Evolutionary conservation across 805 yeast genomes (phyloP), one percentile per base, ranked within the genome.

Genomic region (Saccharomycopsis guyanensis): DNA sequence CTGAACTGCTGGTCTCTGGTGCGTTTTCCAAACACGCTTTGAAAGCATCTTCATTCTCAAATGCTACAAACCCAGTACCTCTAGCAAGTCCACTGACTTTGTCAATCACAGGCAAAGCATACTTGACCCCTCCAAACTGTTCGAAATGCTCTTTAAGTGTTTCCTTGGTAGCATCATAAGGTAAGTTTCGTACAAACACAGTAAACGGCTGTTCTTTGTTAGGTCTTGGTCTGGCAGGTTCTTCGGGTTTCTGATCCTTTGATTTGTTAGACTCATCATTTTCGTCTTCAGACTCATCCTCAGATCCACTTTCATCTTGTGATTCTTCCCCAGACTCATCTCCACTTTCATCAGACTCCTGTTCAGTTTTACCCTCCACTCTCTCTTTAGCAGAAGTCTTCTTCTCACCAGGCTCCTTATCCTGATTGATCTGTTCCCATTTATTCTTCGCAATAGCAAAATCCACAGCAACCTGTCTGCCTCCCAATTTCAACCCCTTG

Each of bases 21-120:
- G 97, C 96, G 57, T 78, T 73, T 3, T 70, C 69, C 31, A 89
- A 60, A 66, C 97, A 89, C 44, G 75, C 72, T 27, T 72, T 71
- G 56, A 78, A 85, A 2, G 83, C 76, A 3, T 72, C 78, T 45
- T 75, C 76, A 19, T 72, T 67, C 42, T 62, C 64, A 60, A 93
- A 93, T 0, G 96, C 95, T 37, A 93, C 95, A 61, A 93, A 93
- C 0, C 96, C 98, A 0, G 96, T 83, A 52, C 98, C 98, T 61
- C 74, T 85, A 10, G 97, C 91, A 50, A 86, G 68, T 4, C 94
- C 95, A 2, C 95, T 80, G 46, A 71, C 82, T 58, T 71, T 84
- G 59, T 93, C 98, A 52, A 82, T 71, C 12, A 93, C 98, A 0
- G 97, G 96, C 38, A 93, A 71, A 1, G 98, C 98, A 61, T 88